Conservation (phyloP, 202 grass and related monocot species). For the Panicum virgatum region DNA sequence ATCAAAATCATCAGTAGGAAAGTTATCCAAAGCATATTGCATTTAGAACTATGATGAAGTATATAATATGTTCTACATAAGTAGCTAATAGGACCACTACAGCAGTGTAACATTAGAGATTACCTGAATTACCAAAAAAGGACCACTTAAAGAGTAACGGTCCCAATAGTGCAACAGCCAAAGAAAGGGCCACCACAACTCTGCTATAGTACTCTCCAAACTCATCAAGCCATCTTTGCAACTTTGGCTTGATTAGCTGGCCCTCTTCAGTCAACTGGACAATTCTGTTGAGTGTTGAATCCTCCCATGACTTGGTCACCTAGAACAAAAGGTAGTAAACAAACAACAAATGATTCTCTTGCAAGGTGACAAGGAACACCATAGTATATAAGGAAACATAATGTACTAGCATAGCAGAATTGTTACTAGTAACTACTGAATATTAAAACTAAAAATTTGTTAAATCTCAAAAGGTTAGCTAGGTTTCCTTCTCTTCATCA, state of each 20-base stretch:
- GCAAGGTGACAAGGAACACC: conserved; percentile 19
- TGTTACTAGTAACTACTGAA: not conserved
- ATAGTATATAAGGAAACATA: conserved; percentile 2
- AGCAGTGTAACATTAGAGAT: conserved; percentile 25
- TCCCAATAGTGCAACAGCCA: conserved; percentile 75
- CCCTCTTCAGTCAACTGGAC: conserved; percentile 90
- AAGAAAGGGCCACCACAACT: conserved; percentile 85
- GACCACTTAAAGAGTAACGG: conserved; percentile 96
- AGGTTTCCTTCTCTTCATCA: not conserved
- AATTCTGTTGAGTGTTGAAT: conserved; percentile 96
- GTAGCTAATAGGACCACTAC: not conserved
- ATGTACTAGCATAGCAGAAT: not conserved
- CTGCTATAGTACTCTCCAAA: conserved; percentile 94
- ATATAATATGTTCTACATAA: not conserved
- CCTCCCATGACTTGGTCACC: conserved; percentile 96
- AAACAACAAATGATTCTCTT: conserved; percentile 28
- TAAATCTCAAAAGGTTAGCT: conserved; percentile 10
- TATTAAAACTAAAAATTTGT: conserved; percentile 6
- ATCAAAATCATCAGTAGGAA: conserved; percentile 13
- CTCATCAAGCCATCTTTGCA: conserved; percentile 98
- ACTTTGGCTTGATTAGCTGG: conserved; percentile 90
- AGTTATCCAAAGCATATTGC: conserved; percentile 6
- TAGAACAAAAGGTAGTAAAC: conserved; percentile 48
- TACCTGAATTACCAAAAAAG: conserved; percentile 97
- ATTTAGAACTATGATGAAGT: not conserved